Base-by-base conservation (phyloP, 352 stramenopile species). In the Aphanomyces invadans region DNA sequence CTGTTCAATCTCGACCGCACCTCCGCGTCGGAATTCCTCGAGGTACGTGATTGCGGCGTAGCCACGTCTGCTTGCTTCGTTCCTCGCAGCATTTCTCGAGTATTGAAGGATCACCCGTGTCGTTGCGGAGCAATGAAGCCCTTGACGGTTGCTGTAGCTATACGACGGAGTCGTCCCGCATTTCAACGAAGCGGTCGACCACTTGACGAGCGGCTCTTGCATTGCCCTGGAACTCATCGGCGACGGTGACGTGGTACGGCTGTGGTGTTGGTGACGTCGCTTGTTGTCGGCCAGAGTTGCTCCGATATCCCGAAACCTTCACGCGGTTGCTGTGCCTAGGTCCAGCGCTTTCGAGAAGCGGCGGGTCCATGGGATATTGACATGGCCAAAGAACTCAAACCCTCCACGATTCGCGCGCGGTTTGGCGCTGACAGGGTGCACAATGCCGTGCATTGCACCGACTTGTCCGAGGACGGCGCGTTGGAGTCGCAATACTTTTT, bases 401-500 rank as follows among this genome's bases (percentile, higher is more conserved):
- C 90, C 0, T 76, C 89, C 19, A 95, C 89, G 17, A 81, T 98
- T 39, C 85, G 95, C 28, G 95, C 83, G 36, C 83, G 78, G 46
- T 98, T 90, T 76, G 95, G 92, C 19, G 72, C 84, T 28, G 87
- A 97, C 71, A 77, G 79, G 42, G 81, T 97, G 53, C 77, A 80
- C 42, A 97, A 97, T 69, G 92, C 84, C 11, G 81, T 98, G 21
- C 92, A 98, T 69, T 97, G 90, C 81, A 98, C 93, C 0, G 93
- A 98, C 68, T 71, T 98, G 10, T 64, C 76, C 1, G 90, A 97
- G 45, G 92, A 98, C 73, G 90, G 90, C 28, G 71, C 87, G 19
- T 75, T 94, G 31, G 93, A 98, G 72, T 95, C 77, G 53, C 77
- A 95, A 59, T 97, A 96, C 71, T 97, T 97, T 69, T 98, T 98